Base-by-base conservation (phyloP, 2,329 filamentous ascomycete genomes). In the Pseudofabraea citricarpa region DNA sequence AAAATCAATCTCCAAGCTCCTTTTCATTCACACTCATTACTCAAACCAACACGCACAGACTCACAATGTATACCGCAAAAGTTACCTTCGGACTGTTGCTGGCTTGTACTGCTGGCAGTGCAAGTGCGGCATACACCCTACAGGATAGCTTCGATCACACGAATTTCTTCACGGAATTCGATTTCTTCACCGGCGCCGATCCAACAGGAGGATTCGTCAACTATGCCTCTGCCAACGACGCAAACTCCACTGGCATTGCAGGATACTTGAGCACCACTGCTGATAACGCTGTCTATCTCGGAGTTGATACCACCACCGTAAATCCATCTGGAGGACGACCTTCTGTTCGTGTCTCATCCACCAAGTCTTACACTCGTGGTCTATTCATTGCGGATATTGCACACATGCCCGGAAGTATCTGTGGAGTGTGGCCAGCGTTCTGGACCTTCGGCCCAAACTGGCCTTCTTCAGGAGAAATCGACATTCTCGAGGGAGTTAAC, bases 401-500 rank as follows among this genome's bases (percentile, higher is more conserved):
- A 2, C 78, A 82, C 51, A 81, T 81, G 75, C 79, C 79, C 5
- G 70, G 66, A 5, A 67, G 70, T 6, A 63, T 68, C 31, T 83
- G 79, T 50, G 79, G 79, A 3, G 70, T 71, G 5, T 83, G 79
- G 79, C 78, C 78, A 18, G 77, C 78, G 6, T 78, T 77, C 59
- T 74, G 66, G 59, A 53, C 52, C 2, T 60, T 87, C 24, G 85
- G 85, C 13, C 69, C 73, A 23, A 64, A 75, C 57, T 90, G 87
- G 87, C 87, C 87, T 2, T 61, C 61, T 32, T 69, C 71, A 6
- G 86, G 86, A 36, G 87, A 90, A 65, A 86, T 91, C 55, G 87
- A 91, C 61, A 85, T 90, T 56, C 79, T 90, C 54, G 87, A 90
- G 67, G 85, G 85, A 27, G 83, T 89, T 53, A 87, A 88, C 66